phyloP scores from a whole-genome alignment of 306 rosid species.

The Fagus sylvatica region DNA sequence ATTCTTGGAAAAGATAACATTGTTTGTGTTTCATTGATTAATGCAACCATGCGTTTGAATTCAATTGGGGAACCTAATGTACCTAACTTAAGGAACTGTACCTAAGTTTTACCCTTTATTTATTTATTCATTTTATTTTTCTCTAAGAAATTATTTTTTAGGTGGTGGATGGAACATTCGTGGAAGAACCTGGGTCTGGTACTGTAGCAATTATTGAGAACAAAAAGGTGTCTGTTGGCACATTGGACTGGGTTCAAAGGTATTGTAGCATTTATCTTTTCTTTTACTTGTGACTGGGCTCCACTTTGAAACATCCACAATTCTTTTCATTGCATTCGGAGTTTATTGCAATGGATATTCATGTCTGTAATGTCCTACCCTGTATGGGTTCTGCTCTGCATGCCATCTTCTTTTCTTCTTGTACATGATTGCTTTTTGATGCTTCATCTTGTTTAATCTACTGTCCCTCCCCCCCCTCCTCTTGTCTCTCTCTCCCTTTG shows the following conservation, averaged over 20 bases:
- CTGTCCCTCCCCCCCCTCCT: background rate
- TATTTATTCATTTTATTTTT: background rate
- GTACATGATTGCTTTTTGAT: background rate
- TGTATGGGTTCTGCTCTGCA: background rate
- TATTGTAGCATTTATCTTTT: slow-evolving; percentile 28
- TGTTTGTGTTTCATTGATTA: too few relatives aligned
- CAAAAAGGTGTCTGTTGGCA: slow-evolving; percentile 80
- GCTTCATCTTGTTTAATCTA: background rate
- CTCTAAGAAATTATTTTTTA: slow-evolving; percentile 35
- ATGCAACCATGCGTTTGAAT: too few relatives aligned
- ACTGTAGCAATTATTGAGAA: slow-evolving; percentile 75
- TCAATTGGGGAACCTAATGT: too few relatives aligned
- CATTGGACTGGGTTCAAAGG: slow-evolving; percentile 92
- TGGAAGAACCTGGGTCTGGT: slow-evolving; percentile 99
- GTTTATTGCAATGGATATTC: background rate
- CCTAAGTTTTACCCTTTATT: background rate
- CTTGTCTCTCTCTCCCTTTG: background rate
- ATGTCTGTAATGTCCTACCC: background rate
- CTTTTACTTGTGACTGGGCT: slow-evolving; percentile 8
- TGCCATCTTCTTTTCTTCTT: background rate
- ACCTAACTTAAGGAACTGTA: too few relatives aligned
- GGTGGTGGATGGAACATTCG: slow-evolving; percentile 82
- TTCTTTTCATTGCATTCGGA: slow-evolving; percentile 13
- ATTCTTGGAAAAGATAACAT: too few relatives aligned
- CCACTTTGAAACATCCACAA: slow-evolving; percentile 8